Base-by-base conservation (phyloP, 192 early-diverging fungal species). In the Coemansia sp. region DNA sequence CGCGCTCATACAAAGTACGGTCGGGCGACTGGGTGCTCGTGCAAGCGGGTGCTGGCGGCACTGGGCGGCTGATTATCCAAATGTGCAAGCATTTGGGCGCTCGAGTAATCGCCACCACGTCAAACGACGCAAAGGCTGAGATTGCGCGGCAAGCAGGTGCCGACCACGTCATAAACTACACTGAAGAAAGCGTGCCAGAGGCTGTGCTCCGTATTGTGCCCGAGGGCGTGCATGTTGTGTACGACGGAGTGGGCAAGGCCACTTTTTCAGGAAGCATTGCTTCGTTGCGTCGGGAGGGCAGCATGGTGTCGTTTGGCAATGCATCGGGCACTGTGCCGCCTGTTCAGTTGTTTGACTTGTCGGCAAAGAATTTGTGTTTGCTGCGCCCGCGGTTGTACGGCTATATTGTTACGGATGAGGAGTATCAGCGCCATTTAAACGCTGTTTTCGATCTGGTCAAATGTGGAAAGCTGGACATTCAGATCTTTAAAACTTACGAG, bases 11-110 rank as follows among this genome's bases (percentile, higher is more conserved):
- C 66, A 59, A 67, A 24, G 92, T 96, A 37, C 78, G 89, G 69
- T 43, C 55, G 5, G 84, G 86, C 32, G 91, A 96, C 72, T 90
- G 82, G 73, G 86, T 98, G 53, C 75, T 98, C 29, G 84, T 98
- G 27, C 90, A 94, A 59, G 94, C 95, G 3, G 93, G 92, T 3
- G 95, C 94, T 14, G 94, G 95, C 10, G 95, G 94, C 35, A 90
- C 91, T 25, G 96, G 96, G 4, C 77, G 85, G 12, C 70, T 94
- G 17, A 76, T 96, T 27, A 85, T 88, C 24, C 94, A 96, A 73
- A 51, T 96, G 54, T 82, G 83, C 69, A 89, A 88, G 63, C 63
- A 84, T 8, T 59, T 85, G 2, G 96, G 96, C 5, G 96, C 94
- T 17, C 82, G 79, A 41, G 96, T 96, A 50, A 96, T 98, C 60